phyloP scores from a whole-genome alignment of 345 rosid species.

The Leavenworthia alabamica region DNA sequence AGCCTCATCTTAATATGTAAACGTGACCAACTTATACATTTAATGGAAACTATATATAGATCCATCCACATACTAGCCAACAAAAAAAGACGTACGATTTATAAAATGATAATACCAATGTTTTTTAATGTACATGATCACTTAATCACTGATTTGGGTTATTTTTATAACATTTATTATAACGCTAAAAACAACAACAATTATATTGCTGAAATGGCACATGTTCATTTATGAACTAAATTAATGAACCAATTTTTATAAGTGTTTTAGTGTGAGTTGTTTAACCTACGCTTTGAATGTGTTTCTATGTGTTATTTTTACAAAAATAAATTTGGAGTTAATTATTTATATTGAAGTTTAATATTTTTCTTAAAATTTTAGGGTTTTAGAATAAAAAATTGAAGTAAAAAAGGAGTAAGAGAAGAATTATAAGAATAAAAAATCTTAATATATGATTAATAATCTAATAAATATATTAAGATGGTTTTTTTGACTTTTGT shows the following conservation, averaged over 20 bases:
- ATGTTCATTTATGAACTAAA: constrained; percentile 25
- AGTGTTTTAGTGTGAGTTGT: constrained; percentile 1
- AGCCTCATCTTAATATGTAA: constrained; percentile 2
- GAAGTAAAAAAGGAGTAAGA: not conserved
- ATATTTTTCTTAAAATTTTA: not conserved
- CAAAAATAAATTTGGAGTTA: no score
- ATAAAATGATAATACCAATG: not conserved
- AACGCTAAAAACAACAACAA: not conserved
- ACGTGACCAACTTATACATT: not conserved
- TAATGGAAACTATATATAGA: not conserved
- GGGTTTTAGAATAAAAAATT: not conserved
- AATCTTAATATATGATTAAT: not conserved
- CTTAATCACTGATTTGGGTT: no score
- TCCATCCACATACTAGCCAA: not conserved
- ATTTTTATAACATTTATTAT: no score
- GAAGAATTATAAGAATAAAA: not conserved
- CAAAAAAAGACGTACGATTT: not conserved
- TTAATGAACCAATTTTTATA: constrained; percentile 5
- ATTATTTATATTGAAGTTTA: not conserved
- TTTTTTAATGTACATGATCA: not conserved
- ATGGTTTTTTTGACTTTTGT: constrained; percentile 25
- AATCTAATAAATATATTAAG: not conserved
- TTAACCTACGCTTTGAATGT: not conserved
- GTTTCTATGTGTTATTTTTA: not conserved
- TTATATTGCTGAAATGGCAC: constrained; percentile 14